A percentile compares a stretch with the other conserved stretches of the same genome.
phyloP scores from a whole-genome alignment of 1,139 yeast genomes.

The Martiniozyma asiatica region DNA sequence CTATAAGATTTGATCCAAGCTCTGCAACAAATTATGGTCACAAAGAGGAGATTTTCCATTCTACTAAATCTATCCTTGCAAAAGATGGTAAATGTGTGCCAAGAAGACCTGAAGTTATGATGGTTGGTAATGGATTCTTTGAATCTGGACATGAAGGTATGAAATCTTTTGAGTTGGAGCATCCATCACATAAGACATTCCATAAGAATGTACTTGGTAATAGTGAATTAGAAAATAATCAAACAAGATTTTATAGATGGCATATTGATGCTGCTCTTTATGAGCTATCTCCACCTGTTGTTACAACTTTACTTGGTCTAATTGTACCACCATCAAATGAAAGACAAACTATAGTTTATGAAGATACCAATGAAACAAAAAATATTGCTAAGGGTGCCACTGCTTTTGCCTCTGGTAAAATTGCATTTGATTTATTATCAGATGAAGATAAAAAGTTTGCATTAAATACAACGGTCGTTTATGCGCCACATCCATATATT shows the following conservation, averaged over 20 bases:
- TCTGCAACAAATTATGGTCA: conserved; percentile 70
- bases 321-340: conserved; percentile 53
- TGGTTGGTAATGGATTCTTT: conserved; percentile 71
- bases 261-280: conserved; percentile 85
- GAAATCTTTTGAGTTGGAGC: conserved; percentile 57
- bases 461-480: conserved; percentile 62
- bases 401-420: conserved; percentile 72
- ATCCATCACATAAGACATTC: conserved; percentile 73
- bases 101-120: conserved; percentile 77
- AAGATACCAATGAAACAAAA: conserved; percentile 51
- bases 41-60: conserved; percentile 66
- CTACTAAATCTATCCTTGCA: conserved; percentile 59
- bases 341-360: conserved; percentile 46
- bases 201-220: conserved; percentile 57
- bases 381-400: conserved; percentile 76
- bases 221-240: conserved; percentile 44
- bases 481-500: conserved; percentile 87
- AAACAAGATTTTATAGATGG: conserved; percentile 84
- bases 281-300: conserved; percentile 74
- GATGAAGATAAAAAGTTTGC: conserved; percentile 65
- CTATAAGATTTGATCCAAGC: conserved; percentile 67
- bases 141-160: conserved; percentile 52
- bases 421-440: conserved; percentile 54
- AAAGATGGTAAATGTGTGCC: conserved; percentile 77
- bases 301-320: conserved; percentile 72